Conservation (phyloP, 805 yeast species). For the Saccharomycopsis fermentans region DNA sequence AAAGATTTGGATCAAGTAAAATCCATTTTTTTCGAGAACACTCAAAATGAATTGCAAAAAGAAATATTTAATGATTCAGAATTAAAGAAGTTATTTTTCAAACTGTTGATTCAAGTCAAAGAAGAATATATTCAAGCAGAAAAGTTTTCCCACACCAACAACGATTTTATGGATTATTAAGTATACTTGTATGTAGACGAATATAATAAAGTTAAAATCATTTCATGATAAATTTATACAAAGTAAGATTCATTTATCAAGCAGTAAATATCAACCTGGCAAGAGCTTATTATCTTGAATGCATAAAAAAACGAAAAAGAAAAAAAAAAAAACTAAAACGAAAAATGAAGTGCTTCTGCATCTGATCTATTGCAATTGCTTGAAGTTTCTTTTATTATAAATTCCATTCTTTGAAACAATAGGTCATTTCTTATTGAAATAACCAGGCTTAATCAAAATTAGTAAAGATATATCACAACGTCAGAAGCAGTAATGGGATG, state of each 20-base stretch:
- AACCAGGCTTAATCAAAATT: neutral
- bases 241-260: no score
- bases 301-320: no score
- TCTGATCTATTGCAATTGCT: no score
- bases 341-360: no score
- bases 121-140: constrained; percentile 8
- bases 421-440: no score
- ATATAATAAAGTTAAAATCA: neutral
- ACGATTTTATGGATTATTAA: constrained; percentile 8
- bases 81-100: neutral
- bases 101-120: constrained; percentile 8
- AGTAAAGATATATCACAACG: neutral
- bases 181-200: neutral
- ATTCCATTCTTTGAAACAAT: no score
- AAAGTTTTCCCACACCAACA: neutral
- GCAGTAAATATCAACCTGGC: no score
- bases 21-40: neutral
- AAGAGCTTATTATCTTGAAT: no score
- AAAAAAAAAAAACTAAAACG: no score
- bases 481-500: constrained; percentile 1
- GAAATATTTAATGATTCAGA: neutral
- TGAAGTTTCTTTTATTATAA: no score
- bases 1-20: neutral
- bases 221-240: no score
- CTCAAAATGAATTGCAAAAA: neutral